Evolutionary conservation across 495 filamentous ascomycete species (phyloP), one percentile per base, ranked within the genome.

Genomic region (Hypomontagnella monticulosa): DNA sequence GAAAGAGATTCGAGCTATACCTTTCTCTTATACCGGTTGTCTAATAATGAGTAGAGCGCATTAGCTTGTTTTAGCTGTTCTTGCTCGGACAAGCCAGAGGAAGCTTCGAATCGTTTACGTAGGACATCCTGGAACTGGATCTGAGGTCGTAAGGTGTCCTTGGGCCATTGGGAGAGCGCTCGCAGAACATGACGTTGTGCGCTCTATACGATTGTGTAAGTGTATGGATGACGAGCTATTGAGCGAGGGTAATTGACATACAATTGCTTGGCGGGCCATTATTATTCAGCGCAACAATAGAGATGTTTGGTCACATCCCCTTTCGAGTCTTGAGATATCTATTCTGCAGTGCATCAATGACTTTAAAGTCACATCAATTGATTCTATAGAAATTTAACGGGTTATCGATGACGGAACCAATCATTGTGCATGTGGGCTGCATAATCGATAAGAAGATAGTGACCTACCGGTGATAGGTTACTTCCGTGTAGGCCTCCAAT

Each of bases 161-260:
- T 80, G 46, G 93, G 93, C 93, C 93, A 97, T 67, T 85, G 87
- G 65, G 83, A 79, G 53, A 96, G 79, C 60, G 89, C 87, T 77
- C 83, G 87, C 56, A 87, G 80, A 80, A 87, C 87, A 71, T 81
- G 85, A 73, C 76, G 81, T 69, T 73, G 80, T 69, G 70, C 76
- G 62, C 80, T 71, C 73, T 81, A 23, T 16, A 40, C 2, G 3
- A 0, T 27, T 15, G 38, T 48, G 70, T 75, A 57, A 75, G 66
- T 62, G 27, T 40, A 54, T 9, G 15, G 8, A 40, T 47, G n/a
- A 10, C 37, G 9, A 37, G 27, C 4, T 19, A 4, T 14, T 14
- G 5, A 10, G 10, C 14, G 19, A 3, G 14, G 11, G 12, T 49
- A 40, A 15, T 58, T 33, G 36, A 71, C 67, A 4, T 71, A 73